These are phyloP conservation scores for Leccinum subgranulosum DNA, from an alignment of 768 basidiomycete genomes.

Conservation along the genomic window DNA sequence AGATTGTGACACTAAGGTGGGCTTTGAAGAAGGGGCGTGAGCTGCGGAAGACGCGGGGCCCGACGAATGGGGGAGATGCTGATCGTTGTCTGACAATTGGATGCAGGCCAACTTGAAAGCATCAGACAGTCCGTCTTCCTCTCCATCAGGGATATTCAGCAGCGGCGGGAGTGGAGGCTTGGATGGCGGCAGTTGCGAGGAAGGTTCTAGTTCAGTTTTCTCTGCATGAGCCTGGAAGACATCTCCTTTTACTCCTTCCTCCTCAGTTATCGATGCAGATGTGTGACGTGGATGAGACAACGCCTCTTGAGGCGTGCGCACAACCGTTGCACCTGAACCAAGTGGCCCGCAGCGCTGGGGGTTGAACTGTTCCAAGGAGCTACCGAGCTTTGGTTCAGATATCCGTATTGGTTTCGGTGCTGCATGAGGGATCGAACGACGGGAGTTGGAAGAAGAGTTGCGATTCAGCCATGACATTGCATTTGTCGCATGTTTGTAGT, in stretches of 20 bases:
- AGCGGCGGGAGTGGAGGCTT: conserved; percentile 54
- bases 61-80: conserved; percentile 35
- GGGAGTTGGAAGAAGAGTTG: conserved; percentile 33
- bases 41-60: conserved; percentile 26
- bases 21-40: conserved; percentile 38
- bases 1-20: conserved; percentile 18
- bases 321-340: conserved; percentile 72
- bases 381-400: conserved; percentile 41
- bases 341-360: conserved; percentile 45
- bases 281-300: conserved; percentile 36
- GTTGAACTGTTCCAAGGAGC: conserved; percentile 31
- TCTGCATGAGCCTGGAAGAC: conserved; percentile 10
- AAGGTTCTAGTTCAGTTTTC: conserved; percentile 16
- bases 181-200: conserved; percentile 34
- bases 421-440: conserved; percentile 22
- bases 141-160: conserved; percentile 27
- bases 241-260: conserved; percentile 7
- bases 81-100: conserved; percentile 21
- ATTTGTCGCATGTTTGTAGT: conserved; percentile 37
- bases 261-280: conserved; percentile 9
- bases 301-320: conserved; percentile 79
- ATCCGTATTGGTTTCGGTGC: conserved; percentile 40
- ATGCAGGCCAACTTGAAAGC: conserved; percentile 17
- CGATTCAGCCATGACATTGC: conserved; percentile 44
- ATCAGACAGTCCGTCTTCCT: neutral